phyloP scores from a whole-genome alignment of 163 green algal species.

The Chlamydomonas reinhardtii region DNA sequence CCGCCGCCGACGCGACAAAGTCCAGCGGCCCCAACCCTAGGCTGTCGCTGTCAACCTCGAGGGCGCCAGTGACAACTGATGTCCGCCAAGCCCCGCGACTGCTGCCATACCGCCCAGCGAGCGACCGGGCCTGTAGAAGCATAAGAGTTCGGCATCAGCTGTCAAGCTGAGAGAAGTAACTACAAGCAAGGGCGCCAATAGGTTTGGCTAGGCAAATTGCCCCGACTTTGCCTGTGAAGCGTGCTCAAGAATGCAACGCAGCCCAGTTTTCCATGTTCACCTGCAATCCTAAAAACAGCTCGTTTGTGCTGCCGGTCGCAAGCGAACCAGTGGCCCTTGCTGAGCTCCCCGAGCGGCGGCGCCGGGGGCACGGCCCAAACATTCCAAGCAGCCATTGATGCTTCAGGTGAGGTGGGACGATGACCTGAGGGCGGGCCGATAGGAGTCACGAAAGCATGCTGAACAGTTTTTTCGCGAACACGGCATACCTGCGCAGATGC shows the following conservation, averaged over 20 bases:
- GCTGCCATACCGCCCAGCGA: neutral
- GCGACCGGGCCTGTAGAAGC: too few species aligned
- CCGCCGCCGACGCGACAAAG: too few species aligned
- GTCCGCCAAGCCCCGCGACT: too few species aligned
- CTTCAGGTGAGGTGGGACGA: neutral
- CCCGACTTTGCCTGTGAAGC: too few species aligned
- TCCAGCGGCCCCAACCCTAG: neutral
- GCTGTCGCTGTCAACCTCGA: neutral
- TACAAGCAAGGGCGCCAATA: neutral
- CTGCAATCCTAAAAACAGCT: too few species aligned
- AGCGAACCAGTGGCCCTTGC: neutral
- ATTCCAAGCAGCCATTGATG: constrained; percentile 40
- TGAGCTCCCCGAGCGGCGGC: constrained; percentile 5
- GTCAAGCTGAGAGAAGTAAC: too few species aligned
- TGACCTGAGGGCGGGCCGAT: too few species aligned
- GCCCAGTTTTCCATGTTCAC: neutral
- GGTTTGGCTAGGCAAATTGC: neutral
- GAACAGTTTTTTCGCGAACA: too few species aligned
- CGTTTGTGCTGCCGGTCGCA: neutral
- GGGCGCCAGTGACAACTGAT: neutral
- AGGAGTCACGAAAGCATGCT: too few species aligned
- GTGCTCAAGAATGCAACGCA: neutral
- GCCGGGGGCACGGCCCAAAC: constrained; percentile 20
- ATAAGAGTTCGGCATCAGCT: too few species aligned
- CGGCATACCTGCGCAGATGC: too few species aligned